A percentile compares a stretch with the other conserved stretches of the same genome.
These are phyloP conservation scores for Salvia rosmarinus DNA, from an alignment of 257 asterid genomes.

Conservation along the genomic window DNA sequence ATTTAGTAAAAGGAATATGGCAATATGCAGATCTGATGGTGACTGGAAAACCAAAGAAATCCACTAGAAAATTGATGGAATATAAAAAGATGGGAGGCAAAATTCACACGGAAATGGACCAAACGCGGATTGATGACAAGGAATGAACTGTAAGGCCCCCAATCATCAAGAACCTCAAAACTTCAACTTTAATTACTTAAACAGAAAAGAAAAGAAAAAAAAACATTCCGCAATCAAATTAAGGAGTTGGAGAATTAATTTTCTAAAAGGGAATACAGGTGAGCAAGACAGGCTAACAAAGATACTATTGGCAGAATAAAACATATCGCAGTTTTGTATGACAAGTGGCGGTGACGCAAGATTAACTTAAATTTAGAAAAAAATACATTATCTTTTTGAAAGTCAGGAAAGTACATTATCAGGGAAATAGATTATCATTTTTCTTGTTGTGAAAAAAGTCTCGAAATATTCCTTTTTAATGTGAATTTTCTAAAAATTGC, in stretches of 20 bases:
- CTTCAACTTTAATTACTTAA: constrained; percentile 15
- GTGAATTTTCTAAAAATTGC: neutral
- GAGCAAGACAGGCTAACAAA: constrained; percentile 45
- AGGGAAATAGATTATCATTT: neutral
- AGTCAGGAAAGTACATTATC: neutral
- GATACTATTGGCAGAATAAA: constrained; percentile 34
- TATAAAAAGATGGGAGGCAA: constrained; percentile 25
- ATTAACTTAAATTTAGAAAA: neutral
- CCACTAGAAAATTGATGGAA: constrained; percentile 34
- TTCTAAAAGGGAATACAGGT: constrained; percentile 23
- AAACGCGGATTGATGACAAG: constrained; percentile 78
- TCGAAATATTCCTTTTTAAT: neutral
- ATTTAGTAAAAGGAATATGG: constrained; percentile 31
- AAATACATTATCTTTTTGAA: too few species aligned
- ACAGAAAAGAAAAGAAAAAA: constrained; percentile 19
- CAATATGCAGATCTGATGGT: constrained; percentile 59
- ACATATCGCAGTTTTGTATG: constrained; percentile 6
- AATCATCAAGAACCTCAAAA: constrained; percentile 29
- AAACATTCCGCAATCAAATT: constrained; percentile 40
- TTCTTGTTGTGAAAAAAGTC: neutral
- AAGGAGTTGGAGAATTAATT: neutral
- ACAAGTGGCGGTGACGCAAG: constrained; percentile 13
- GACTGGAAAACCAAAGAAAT: constrained; percentile 42
- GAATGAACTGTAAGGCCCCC: constrained; percentile 46
- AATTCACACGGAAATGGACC: constrained; percentile 40